Evolutionary conservation across 164 flowering plant species (phyloP), one percentile per base, ranked within the genome.

Genomic region (Vitis amurensis): DNA sequence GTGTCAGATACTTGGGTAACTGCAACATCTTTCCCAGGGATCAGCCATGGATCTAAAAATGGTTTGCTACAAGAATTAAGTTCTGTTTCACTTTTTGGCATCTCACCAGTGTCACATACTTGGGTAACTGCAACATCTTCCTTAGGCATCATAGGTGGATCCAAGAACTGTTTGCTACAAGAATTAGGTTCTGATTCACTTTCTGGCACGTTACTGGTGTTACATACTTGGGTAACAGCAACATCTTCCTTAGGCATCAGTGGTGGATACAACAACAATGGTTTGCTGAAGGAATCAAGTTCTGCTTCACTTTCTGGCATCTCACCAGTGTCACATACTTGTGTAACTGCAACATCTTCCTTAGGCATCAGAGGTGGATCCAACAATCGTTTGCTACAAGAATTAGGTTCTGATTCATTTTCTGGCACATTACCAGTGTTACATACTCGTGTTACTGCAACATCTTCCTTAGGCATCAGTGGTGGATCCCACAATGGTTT

Each of bases 21-120:
- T 49, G 8, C 67, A 56, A 61, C 72, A 64, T 74, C 71, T 71
- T 79, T 78, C 63, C 44, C 50, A 1, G 51, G 67, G 49, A 67
- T 49, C 31, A 55, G 27, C 27, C 27, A 11, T 1, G 6, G 31
- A 37, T 37, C 44, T 6, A 37, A 37, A 3, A 37, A 37, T 3
- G 4, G 44, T 37, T 37, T 37, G 44, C 44, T 37, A 6, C 44
- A 37, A 37, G 44, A 37, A 2, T 37, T 37, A 37, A 37, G 6
- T 37, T 37, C 44, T 37, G 44, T 6, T 37, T 37, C 44, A 37
- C 44, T 37, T 6, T 37, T 7, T 37, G 44, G 44, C 44, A 37
- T 3, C 51, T 51, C 55, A 1, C n/a, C 72, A 74, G 9, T 51
- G 29, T 68, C 27, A 64, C 16, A 44, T 53, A 10, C 74, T 51